phyloP scores from a whole-genome alignment of 2,329 filamentous ascomycete genomes.

The Fonsecaea monophora region DNA sequence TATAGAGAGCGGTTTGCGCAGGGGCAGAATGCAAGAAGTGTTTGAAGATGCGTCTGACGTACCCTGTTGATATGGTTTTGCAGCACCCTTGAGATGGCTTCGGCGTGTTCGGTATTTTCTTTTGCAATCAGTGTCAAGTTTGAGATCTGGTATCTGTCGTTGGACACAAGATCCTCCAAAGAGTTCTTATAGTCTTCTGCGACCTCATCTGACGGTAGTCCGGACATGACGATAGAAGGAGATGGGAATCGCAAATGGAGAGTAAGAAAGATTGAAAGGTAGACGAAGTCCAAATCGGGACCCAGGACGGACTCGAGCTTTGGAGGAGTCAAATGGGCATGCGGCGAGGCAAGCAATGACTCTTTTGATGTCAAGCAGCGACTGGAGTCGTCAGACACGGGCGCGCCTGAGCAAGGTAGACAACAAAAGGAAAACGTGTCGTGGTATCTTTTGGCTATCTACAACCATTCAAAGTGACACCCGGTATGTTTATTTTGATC shows the following conservation, averaged over 20 bases:
- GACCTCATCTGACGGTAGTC: constrained; percentile 76
- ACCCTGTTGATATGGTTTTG: constrained; percentile 95
- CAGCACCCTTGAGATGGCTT: constrained; percentile 87
- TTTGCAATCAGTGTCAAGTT: constrained; percentile 97
- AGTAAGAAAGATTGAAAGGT: constrained; percentile 27
- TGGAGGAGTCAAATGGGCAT: constrained; percentile 31
- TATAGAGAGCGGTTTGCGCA: constrained; percentile 18
- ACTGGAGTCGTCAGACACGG: constrained; percentile 26
- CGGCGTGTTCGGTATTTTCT: constrained; percentile 94
- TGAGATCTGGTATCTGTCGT: constrained; percentile 94
- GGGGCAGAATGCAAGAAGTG: constrained; percentile 42
- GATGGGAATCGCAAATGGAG: constrained; percentile 27
- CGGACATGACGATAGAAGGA: constrained; percentile 64
- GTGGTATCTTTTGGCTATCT: constrained; percentile 42
- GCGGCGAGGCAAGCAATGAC: constrained; percentile 14
- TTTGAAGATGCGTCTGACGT: constrained; percentile 55
- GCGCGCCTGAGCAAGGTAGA: constrained; percentile 28
- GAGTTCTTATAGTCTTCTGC: constrained; percentile 94
- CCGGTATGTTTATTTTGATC: constrained; percentile 18
- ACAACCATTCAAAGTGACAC: constrained; percentile 26
- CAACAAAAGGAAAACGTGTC: constrained; percentile 39
- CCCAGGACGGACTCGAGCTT: constrained; percentile 27
- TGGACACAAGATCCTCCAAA: constrained; percentile 86
- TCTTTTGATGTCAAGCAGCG: constrained; percentile 26
- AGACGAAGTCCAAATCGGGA: constrained; percentile 7